Percentiles rank a stretch among this genome's conserved stretches.
Conservation (phyloP, 129 eudicot species). For the Saussurea involucrata region DNA sequence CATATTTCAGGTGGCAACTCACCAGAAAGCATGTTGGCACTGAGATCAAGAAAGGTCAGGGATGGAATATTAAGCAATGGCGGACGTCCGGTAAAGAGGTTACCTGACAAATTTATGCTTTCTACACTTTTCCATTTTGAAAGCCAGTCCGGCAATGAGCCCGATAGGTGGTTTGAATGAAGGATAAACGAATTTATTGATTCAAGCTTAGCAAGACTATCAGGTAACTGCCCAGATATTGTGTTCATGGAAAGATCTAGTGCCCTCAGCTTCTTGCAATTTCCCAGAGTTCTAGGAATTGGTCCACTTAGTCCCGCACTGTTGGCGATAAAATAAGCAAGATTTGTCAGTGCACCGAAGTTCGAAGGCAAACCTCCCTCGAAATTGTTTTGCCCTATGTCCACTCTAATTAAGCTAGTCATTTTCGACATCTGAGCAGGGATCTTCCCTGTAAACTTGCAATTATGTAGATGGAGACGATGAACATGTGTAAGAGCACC, state of each 20-base stretch:
- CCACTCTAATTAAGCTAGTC: slow-evolving; percentile 46
- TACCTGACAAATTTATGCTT: slow-evolving; percentile 50
- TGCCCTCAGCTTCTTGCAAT: slow-evolving; percentile 62
- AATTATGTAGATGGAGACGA: slow-evolving; percentile 49
- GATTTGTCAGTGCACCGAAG: slow-evolving; percentile 58
- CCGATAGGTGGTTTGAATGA: slow-evolving; percentile 59
- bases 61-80: slow-evolving; percentile 58
- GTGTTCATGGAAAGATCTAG: slow-evolving; percentile 62
- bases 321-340: slow-evolving; percentile 56
- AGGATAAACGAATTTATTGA: slow-evolving; percentile 57
- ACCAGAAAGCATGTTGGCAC: slow-evolving; percentile 70
- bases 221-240: slow-evolving; percentile 65
- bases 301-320: slow-evolving; percentile 60
- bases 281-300: slow-evolving; percentile 70
- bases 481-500: slow-evolving; percentile 41
- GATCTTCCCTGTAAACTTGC: slow-evolving; percentile 59
- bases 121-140: slow-evolving; percentile 64
- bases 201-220: slow-evolving; percentile 50
- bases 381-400: slow-evolving; percentile 66
- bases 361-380: slow-evolving; percentile 60
- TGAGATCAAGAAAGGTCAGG: slow-evolving; percentile 45
- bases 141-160: slow-evolving; percentile 66
- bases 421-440: slow-evolving; percentile 61
- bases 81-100: slow-evolving; percentile 52
- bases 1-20: slow-evolving; percentile 56